A percentile compares a stretch with the other conserved stretches of the same genome.
Conservation (phyloP, 805 yeast species). For the Diddensiella caesifluorescens region DNA sequence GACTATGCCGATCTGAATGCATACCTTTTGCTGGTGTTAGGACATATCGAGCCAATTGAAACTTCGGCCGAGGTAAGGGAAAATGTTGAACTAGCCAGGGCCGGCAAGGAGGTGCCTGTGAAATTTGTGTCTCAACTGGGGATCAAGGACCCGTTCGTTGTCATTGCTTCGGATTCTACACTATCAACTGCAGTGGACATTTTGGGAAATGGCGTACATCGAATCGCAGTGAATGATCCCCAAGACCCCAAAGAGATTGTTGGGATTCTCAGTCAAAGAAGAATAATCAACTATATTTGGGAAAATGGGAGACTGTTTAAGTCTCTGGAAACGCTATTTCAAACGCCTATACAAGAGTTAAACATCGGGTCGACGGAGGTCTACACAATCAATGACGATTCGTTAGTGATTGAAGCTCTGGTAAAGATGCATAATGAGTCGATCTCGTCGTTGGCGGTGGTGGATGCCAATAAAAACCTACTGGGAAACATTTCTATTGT, state of each 20-base stretch:
- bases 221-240: slow-evolving; percentile 71
- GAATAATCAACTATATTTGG: slow-evolving; percentile 82
- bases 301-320: slow-evolving; percentile 86
- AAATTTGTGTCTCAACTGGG: slow-evolving; percentile 78
- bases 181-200: slow-evolving; percentile 74
- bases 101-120: slow-evolving; percentile 88
- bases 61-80: slow-evolving; percentile 25
- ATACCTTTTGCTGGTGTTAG: slow-evolving; percentile 75
- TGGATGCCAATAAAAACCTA: slow-evolving; percentile 68
- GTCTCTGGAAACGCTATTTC: slow-evolving; percentile 67
- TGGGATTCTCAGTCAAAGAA: slow-evolving; percentile 87
- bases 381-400: slow-evolving; percentile 80
- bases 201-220: slow-evolving; percentile 91
- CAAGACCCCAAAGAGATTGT: slow-evolving; percentile 50
- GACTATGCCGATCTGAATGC: slow-evolving; percentile 91
- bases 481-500: slow-evolving; percentile 93
- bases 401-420: slow-evolving; percentile 79
- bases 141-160: slow-evolving; percentile 83
- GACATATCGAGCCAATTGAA: slow-evolving; percentile 44
- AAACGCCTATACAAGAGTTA: slow-evolving; percentile 62
- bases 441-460: slow-evolving; percentile 88
- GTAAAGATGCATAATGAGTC: slow-evolving; percentile 76
- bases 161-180: slow-evolving; percentile 56
- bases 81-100: slow-evolving; percentile 60
- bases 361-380: slow-evolving; percentile 70